Percentiles rank a stretch among this genome's conserved stretches.
These are phyloP conservation scores for Picea sitchensis DNA, from an alignment of 75 land plant species.

Conservation along the genomic window DNA sequence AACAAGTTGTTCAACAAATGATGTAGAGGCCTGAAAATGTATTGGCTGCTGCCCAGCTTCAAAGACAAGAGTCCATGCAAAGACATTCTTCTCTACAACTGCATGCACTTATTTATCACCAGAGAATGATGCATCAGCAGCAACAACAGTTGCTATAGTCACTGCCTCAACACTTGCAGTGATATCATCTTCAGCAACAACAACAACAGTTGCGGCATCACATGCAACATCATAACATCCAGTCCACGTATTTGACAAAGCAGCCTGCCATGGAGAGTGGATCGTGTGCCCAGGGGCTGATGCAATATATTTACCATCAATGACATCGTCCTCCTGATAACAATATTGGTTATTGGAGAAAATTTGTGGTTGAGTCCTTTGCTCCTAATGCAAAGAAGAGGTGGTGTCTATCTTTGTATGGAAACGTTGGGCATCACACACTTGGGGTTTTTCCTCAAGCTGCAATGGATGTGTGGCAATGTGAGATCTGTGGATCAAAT, in stretches of 20 bases:
- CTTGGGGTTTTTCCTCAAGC: conserved; percentile 83
- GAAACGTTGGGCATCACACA: conserved; percentile 69
- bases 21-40: too few relatives aligned
- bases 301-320: conserved; percentile 80
- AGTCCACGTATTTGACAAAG: conserved; percentile 29
- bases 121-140: neutral
- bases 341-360: conserved; percentile 77
- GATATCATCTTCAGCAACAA: too few relatives aligned
- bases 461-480: conserved; percentile 82
- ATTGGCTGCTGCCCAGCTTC: too few relatives aligned
- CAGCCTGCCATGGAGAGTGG: conserved; percentile 56
- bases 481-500: conserved; percentile 84
- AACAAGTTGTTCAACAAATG: too few relatives aligned
- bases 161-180: too few relatives aligned
- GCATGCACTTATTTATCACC: too few relatives aligned
- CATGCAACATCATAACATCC: conserved; percentile 36
- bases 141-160: conserved; percentile 44
- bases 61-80: too few relatives aligned
- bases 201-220: conserved; percentile 43
- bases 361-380: conserved; percentile 82
- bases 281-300: conserved; percentile 69
- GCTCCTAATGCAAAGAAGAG: conserved; percentile 85
- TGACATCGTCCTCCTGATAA: conserved; percentile 44
- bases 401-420: conserved; percentile 87
- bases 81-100: too few relatives aligned